These are phyloP conservation scores for Ustilago loliicola DNA, from an alignment of 1,284 basidiomycete species.

Conservation along the genomic window DNA sequence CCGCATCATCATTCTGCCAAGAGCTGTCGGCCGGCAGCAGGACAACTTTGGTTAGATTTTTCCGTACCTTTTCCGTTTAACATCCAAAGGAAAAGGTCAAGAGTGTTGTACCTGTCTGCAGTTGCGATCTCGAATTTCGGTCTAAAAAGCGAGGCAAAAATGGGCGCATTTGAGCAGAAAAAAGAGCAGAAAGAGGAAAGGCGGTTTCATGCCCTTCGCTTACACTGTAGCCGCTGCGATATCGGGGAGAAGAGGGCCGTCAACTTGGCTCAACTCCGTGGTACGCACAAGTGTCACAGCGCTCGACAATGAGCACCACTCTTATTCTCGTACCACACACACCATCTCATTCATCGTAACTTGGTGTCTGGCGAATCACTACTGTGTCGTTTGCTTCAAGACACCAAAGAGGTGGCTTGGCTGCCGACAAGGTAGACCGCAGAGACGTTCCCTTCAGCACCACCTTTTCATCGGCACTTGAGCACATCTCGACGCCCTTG, in stretches of 20 bases:
- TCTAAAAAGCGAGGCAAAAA: neutral
- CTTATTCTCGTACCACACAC: neutral
- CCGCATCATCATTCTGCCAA: neutral
- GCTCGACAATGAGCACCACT: neutral
- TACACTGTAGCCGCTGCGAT: neutral
- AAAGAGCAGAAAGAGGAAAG: neutral
- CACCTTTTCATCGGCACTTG: neutral
- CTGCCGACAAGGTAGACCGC: neutral
- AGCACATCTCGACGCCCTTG: neutral
- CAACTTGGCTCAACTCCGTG: neutral
- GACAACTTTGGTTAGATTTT: neutral
- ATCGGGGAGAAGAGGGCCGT: constrained; percentile 8
- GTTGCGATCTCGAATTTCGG: neutral
- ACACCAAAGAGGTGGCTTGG: constrained; percentile 2
- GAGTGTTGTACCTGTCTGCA: neutral
- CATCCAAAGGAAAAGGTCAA: neutral
- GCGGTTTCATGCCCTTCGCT: neutral
- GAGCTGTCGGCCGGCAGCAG: constrained; percentile 6
- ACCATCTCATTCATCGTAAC: neutral
- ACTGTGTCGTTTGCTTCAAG: neutral
- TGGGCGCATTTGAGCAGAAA: neutral
- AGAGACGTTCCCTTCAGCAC: neutral
- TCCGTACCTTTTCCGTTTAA: neutral
- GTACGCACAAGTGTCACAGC: neutral
- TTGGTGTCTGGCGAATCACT: neutral